These are phyloP conservation scores for Penicillium pancosmium DNA, from an alignment of 495 filamentous ascomycete species.

Conservation along the genomic window DNA sequence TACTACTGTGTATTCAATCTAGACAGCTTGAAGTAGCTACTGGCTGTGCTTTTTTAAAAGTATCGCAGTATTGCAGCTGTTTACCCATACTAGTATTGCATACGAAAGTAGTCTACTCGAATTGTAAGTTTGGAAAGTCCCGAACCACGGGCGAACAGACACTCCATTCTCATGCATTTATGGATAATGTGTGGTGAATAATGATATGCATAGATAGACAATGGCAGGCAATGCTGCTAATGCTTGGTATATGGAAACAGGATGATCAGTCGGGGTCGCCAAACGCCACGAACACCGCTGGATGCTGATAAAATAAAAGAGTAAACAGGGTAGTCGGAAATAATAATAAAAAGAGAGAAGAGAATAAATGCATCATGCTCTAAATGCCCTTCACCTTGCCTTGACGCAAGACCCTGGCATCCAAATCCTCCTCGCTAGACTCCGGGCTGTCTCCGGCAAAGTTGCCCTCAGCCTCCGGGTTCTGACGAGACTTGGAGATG, in stretches of 20 bases:
- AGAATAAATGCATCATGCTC: slow-evolving; percentile 12
- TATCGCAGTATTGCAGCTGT: too few species aligned
- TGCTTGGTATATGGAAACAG: slow-evolving; percentile 17
- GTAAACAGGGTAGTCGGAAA: not conserved
- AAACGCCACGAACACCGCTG: slow-evolving; percentile 23
- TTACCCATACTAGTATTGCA: too few species aligned
- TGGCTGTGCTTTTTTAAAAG: too few species aligned
- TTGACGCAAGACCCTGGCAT: slow-evolving; percentile 24
- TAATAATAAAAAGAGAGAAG: slow-evolving; percentile 11
- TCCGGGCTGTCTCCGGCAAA: slow-evolving; percentile 42
- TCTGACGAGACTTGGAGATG: slow-evolving; percentile 48
- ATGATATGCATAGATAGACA: slow-evolving; percentile 5
- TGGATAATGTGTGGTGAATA: not conserved
- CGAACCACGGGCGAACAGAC: not conserved
- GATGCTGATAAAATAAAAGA: slow-evolving; percentile 19
- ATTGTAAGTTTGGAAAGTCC: too few species aligned
- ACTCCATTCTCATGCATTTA: slow-evolving; percentile 3
- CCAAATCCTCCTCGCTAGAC: slow-evolving; percentile 29
- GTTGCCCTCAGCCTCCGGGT: slow-evolving; percentile 46
- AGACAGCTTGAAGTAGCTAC: too few species aligned
- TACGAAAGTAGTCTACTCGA: too few species aligned
- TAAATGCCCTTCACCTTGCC: slow-evolving; percentile 39
- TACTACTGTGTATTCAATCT: not conserved
- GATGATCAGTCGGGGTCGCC: slow-evolving; percentile 14
- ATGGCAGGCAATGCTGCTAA: slow-evolving; percentile 11